Base-by-base conservation (phyloP, 306 rosid genomes). In the Calophaca sinica region DNA sequence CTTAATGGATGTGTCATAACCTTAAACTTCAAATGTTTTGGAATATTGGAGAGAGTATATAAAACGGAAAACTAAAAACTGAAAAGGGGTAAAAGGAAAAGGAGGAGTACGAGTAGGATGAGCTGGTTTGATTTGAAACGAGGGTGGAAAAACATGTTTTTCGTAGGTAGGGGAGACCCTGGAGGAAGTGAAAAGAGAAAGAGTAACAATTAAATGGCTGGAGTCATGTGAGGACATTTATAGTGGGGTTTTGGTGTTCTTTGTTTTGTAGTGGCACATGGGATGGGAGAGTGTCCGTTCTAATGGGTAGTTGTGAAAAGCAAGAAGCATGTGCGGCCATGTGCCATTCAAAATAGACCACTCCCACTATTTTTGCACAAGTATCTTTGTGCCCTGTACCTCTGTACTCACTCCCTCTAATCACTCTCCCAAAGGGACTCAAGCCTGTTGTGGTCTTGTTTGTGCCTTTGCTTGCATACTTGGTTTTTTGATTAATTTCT, bases 311-410 rank as follows among this genome's bases (percentile, higher is more conserved):
- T 76, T 84, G 82, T 75, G 74, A 84, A 74, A 84, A 75, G 83
- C 83, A 85, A 82, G 14, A 62, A 60, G 76, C 96, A 91, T 91
- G 96, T 88, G 96, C 81, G 44, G 57, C 96, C 96, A 91, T 91
- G 96, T 91, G 96, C 91, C 46, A 10, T 74, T 84, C 82, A 46
- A 72, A 78, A 71, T 84, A 53, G 82, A 80, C 89, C 78, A 33
- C 59, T 70, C 78, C 73, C 54, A 58, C 70, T 41, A 57, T 20
- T 71, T 55, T 74, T 77, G 39, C 68, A 44, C 58, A 14, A 9
- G 45, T 9, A 31, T 76, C 50, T 60, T 29, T 36, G 36, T 76
- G 20, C n/a, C 50, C 4, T 20, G 26, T 20, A 20, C 26, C 26
- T 20, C 26, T 20, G 26, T 20, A 20, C 26, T 20, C 26, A 20